Percentiles rank a stretch among this genome's conserved stretches.
These are phyloP conservation scores for Phytophthora pseudosyringae DNA, from an alignment of 352 stramenopile species.

Conservation along the genomic window DNA sequence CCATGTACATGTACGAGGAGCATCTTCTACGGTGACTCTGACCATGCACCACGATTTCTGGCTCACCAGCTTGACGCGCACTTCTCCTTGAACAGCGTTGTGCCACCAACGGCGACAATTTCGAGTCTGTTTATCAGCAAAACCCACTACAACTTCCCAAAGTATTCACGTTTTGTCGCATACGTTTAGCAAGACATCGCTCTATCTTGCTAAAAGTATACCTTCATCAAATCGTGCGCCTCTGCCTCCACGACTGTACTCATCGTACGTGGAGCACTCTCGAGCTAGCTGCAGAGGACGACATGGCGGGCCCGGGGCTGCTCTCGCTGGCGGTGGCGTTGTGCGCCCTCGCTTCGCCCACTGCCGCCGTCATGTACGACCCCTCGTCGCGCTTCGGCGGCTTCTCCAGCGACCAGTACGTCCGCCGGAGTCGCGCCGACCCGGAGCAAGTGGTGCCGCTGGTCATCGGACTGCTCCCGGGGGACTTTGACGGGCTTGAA, in stretches of 20 bases:
- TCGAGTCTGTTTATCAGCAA: not conserved
- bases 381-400: conserved; percentile 24
- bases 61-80: no score
- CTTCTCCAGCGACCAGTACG: conserved; percentile 48
- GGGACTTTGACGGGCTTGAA: conserved; percentile 63
- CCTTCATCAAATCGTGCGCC: conserved; percentile 15
- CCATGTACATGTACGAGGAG: not conserved
- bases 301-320: conserved; percentile 29
- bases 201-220: conserved; percentile 17
- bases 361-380: not conserved
- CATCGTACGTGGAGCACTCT: conserved; percentile 11
- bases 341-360: not conserved
- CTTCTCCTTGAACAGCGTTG: no score
- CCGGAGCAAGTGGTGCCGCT: conserved; percentile 56
- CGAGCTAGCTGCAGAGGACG: not conserved
- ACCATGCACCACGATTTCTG: no score
- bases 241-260: conserved; percentile 8
- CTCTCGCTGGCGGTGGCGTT: conserved; percentile 22
- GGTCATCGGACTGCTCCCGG: conserved; percentile 53
- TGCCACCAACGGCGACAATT: no score
- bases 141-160: conserved; percentile 4
- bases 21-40: no score
- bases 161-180: conserved; percentile 8
- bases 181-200: conserved; percentile 17
- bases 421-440: conserved; percentile 32